phyloP scores from a whole-genome alignment of 1,139 yeast genomes.

The Blastobotrys indianensis region DNA sequence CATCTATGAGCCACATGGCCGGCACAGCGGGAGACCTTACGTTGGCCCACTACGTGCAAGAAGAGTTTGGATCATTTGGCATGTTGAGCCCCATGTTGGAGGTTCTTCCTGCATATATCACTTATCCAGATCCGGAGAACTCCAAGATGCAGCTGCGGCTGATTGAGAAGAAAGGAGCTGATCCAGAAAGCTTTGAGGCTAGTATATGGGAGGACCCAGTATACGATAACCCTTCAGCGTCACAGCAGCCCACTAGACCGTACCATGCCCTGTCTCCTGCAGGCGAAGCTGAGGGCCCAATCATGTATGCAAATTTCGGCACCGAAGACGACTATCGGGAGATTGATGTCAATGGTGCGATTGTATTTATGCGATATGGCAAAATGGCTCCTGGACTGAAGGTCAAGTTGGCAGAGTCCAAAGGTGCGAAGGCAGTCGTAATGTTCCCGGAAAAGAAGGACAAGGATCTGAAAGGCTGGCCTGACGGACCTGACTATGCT shows the following conservation, averaged over 20 bases:
- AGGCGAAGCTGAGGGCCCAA: conserved; percentile 50
- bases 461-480: conserved; percentile 24
- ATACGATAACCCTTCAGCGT: conserved; percentile 20
- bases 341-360: conserved; percentile 36
- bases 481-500: conserved; percentile 33
- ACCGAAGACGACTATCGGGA: conserved; percentile 47
- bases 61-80: conserved; percentile 53
- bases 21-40: conserved; percentile 84
- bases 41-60: conserved; percentile 57
- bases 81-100: conserved; percentile 35
- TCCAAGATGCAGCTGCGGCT: conserved; percentile 24
- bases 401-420: conserved; percentile 45
- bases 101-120: conserved; percentile 50
- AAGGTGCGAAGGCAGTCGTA: conserved; percentile 51
- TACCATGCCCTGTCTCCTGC: conserved; percentile 66
- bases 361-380: conserved; percentile 62
- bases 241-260: conserved; percentile 34
- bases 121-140: conserved; percentile 45
- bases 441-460: conserved; percentile 42
- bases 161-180: conserved; percentile 16
- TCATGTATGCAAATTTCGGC: conserved; percentile 64
- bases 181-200: conserved; percentile 25
- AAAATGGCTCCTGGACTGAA: conserved; percentile 47
- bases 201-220: conserved; percentile 28
- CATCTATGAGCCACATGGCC: conserved; percentile 79